These are phyloP conservation scores for Xylaria scruposa DNA, from an alignment of 495 filamentous ascomycete species.

Conservation along the genomic window DNA sequence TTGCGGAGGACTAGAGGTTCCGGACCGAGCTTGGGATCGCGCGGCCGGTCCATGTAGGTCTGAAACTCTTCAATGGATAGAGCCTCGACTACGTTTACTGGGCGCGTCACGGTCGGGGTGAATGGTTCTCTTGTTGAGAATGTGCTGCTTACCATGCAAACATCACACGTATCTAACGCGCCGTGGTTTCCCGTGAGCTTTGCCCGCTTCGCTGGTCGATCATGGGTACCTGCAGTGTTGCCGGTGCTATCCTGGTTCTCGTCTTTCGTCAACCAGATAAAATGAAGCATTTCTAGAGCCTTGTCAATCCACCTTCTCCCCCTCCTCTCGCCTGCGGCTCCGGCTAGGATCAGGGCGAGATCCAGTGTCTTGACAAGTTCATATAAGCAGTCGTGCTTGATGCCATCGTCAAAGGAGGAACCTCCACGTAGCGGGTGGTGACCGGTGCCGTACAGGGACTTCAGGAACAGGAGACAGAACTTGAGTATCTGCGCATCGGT, in stretches of 20 bases:
- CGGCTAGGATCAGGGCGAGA: conserved; percentile 81
- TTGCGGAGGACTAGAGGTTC: conserved; percentile 74
- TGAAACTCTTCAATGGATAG: conserved; percentile 71
- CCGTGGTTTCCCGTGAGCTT: conserved; percentile 29
- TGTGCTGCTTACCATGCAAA: conserved; percentile 29
- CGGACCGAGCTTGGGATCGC: conserved; percentile 39
- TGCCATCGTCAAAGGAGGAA: not conserved
- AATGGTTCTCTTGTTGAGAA: conserved; percentile 52
- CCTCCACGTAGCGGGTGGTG: not conserved
- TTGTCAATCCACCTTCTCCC: conserved; percentile 67
- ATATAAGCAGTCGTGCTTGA: conserved; percentile 21
- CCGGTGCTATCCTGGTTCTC: not conserved
- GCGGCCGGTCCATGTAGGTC: conserved; percentile 55
- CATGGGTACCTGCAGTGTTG: not conserved
- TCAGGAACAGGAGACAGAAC: conserved; percentile 52
- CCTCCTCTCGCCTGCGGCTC: conserved; percentile 59
- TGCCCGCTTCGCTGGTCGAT: conserved; percentile 36
- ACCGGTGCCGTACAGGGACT: conserved; percentile 35
- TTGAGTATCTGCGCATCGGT: conserved; percentile 78
- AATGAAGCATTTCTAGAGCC: conserved; percentile 55
- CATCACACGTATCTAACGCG: not conserved
- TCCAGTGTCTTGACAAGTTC: conserved; percentile 73
- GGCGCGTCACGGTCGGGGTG: conserved; percentile 46
- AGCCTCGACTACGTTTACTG: conserved; percentile 43
- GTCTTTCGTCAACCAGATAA: conserved; percentile 32